Evolutionary conservation across 108 stramenopile species (phyloP).

Genomic region (Aurantiochytrium sp.): DNA sequence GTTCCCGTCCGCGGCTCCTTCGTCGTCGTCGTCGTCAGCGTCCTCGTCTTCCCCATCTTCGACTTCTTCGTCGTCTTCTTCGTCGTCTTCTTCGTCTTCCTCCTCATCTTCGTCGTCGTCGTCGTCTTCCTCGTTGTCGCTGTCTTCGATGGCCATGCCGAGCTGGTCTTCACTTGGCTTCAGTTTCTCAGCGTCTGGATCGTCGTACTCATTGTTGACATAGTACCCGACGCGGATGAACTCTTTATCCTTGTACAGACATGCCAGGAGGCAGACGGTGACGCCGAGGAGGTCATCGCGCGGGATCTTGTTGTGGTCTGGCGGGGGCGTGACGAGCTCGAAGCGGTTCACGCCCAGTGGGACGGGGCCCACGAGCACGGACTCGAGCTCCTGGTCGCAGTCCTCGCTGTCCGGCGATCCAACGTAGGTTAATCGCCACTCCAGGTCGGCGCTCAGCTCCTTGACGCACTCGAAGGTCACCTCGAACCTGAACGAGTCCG

Average conservation of each 20-base stretch:
- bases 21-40: neutral
- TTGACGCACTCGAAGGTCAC: constrained; percentile 96
- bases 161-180: neutral
- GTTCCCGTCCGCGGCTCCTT: neutral
- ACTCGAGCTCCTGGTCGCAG: constrained; percentile 86
- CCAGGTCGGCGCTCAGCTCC: constrained; percentile 65
- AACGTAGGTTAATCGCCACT: constrained; percentile 98
- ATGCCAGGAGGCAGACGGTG: constrained; percentile 92
- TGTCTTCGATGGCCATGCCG: constrained; percentile 2
- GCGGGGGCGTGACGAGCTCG: constrained; percentile 75
- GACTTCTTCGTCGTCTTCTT: neutral
- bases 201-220: constrained; percentile 92
- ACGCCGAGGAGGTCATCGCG: constrained; percentile 85
- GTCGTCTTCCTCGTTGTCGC: neutral
- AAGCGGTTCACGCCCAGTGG: constrained; percentile 88
- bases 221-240: constrained; percentile 98
- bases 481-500: constrained; percentile 93
- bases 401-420: constrained; percentile 81
- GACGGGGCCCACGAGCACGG: constrained; percentile 94
- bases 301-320: constrained; percentile 73
- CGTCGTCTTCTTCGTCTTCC: neutral
- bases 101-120: neutral
- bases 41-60: neutral
- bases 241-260: constrained; percentile 84
- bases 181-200: neutral